Evolutionary conservation across 495 filamentous ascomycete species (phyloP), one percentile per base, ranked within the genome.

Genomic region (Durotheca rogersii): DNA sequence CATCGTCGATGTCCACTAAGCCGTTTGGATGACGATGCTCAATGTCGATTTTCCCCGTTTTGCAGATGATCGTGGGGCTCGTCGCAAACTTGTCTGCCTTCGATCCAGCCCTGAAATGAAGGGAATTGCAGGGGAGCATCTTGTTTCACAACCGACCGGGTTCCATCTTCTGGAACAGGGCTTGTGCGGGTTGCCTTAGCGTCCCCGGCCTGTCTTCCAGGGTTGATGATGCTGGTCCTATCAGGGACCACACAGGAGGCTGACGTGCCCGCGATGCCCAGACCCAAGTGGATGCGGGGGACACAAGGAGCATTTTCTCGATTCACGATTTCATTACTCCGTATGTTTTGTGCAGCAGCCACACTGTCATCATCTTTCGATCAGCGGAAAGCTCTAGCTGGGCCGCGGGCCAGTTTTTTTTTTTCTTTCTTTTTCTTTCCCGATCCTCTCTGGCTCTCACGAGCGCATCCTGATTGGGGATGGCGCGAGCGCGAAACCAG

Each of bases 111-210:
- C 47, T 51, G 42, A 40, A 50, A 48, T 56, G 51, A 54, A 61
- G 53, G 58, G 58, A 61, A 62, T 60, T 65, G 31, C 59, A 64
- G 58, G 61, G 64, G 53, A 59, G 38, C 56, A 41, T 58, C 48
- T 55, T 62, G 60, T 66, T 64, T 64, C 64, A 66, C 57, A 61
- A 59, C 34, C 45, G 52, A 50, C 57, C 35, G 49, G 60, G 57
- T 53, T 35, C 51, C 9, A 10, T 53, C 47, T 61, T 61, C 53
- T 61, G 53, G 58, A 61, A 61, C 58, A 57, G 53, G 58, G 52
- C 48, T 53, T 61, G 58, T 53, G 58, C 48, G 53, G 58, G 53
- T 47, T 53, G 12, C 48, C 41, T 61, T 61, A 61, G 58, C 48
- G 52, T 60, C 47, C 29, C 57, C 51, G 39, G 50, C 36, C 46